A percentile compares a stretch with the other conserved stretches of the same genome.
Conservation (phyloP, 2,329 filamentous ascomycete genomes). For the Curvularia hawaiiensis region DNA sequence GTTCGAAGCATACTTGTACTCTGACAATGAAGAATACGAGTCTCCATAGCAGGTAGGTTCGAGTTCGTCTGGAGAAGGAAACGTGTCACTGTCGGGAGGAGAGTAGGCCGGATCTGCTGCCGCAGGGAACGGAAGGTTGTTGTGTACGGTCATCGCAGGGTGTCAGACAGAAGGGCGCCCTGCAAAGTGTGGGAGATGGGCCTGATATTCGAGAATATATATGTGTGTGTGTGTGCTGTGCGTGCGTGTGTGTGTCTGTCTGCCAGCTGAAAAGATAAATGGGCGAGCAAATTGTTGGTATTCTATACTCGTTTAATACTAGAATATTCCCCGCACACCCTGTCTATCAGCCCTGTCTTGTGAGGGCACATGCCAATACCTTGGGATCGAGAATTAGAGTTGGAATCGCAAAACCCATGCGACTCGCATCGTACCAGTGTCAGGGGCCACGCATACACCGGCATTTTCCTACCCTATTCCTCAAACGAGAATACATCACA, state of each 20-base stretch:
- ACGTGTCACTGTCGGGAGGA: slow-evolving; percentile 12
- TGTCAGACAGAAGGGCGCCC: neutral
- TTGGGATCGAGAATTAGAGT: slow-evolving; percentile 11
- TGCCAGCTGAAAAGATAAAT: neutral
- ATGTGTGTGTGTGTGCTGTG: no score
- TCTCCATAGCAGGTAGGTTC: slow-evolving; percentile 9
- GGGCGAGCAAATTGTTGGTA: neutral
- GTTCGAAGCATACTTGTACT: slow-evolving; percentile 5
- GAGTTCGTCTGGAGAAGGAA: slow-evolving; percentile 11
- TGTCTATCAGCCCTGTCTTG: slow-evolving; percentile 7
- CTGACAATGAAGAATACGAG: slow-evolving; percentile 7
- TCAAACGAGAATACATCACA: slow-evolving; percentile 8
- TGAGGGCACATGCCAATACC: slow-evolving; percentile 9
- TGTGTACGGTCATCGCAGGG: slow-evolving; percentile 9
- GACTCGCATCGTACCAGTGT: slow-evolving; percentile 12
- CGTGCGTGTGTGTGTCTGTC: neutral
- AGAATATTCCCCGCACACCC: slow-evolving; percentile 6
- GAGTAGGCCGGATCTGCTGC: slow-evolving; percentile 8
- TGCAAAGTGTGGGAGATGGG: neutral
- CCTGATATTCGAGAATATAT: neutral
- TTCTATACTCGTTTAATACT: slow-evolving; percentile 11
- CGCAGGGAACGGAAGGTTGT: slow-evolving; percentile 4
- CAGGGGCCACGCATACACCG: slow-evolving; percentile 7
- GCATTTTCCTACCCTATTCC: slow-evolving; percentile 3
- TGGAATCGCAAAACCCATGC: slow-evolving; percentile 3